These are phyloP conservation scores for Rhazya stricta DNA, from an alignment of 257 asterid species.

Conservation along the genomic window DNA sequence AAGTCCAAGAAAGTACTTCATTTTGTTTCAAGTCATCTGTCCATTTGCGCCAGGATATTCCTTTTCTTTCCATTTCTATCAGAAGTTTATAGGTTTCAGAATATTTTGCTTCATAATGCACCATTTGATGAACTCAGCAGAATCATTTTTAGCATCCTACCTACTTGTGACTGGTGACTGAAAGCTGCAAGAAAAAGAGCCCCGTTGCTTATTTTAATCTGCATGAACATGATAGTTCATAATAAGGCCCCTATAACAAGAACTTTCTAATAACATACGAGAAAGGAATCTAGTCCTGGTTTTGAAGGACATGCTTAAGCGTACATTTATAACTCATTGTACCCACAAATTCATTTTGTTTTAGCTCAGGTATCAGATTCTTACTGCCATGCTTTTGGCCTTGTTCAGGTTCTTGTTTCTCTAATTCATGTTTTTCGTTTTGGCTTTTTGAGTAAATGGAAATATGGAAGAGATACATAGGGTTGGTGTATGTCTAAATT, in stretches of 20 bases:
- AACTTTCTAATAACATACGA: neutral
- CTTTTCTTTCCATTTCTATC: neutral
- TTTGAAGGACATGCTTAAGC: neutral
- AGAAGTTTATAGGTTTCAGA: neutral
- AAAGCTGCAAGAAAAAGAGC: neutral
- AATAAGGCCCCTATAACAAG: neutral
- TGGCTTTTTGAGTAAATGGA: neutral
- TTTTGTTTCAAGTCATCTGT: neutral
- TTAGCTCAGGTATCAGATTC: neutral
- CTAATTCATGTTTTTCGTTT: neutral
- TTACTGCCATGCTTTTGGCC: neutral
- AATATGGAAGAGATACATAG: neutral
- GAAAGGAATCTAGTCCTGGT: neutral
- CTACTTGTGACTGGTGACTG: neutral
- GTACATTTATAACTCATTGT: neutral
- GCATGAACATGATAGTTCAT: neutral
- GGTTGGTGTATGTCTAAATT: neutral
- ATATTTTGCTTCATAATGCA: neutral
- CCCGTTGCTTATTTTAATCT: neutral
- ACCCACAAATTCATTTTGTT: neutral
- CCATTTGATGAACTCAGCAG: neutral
- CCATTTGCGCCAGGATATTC: neutral
- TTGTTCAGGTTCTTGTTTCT: neutral
- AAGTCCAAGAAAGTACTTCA: neutral
- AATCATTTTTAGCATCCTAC: neutral